Conservation (phyloP, 129 eudicot species). For the Centaurea solstitialis region DNA sequence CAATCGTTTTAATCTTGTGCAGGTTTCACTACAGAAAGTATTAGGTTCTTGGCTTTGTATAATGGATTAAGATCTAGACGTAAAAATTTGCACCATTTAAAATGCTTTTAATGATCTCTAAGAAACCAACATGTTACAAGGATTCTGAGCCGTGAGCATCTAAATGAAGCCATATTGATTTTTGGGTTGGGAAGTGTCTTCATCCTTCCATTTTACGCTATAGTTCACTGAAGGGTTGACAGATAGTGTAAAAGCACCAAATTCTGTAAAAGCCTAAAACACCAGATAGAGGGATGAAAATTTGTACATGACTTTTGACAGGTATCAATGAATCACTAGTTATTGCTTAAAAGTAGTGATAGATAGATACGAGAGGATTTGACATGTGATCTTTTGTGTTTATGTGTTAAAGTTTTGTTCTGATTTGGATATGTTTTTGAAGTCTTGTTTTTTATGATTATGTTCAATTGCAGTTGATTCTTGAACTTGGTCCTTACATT, state of each 20-base stretch:
- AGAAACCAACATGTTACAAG: not conserved
- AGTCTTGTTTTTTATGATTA: not conserved
- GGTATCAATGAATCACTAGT: not conserved
- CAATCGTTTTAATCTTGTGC: not conserved
- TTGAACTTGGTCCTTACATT: constrained; percentile 83
- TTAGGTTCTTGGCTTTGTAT: no score
- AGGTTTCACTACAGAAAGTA: not conserved
- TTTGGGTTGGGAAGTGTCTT: not conserved
- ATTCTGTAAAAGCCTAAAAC: no score
- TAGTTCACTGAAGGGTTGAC: no score
- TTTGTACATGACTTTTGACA: not conserved
- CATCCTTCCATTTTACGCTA: no score
- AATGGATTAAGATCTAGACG: not conserved
- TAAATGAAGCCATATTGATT: not conserved
- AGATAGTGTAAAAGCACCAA: no score
- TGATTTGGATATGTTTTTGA: not conserved
- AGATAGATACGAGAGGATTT: not conserved
- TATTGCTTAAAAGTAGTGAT: not conserved
- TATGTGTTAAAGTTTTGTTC: not conserved
- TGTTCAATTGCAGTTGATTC: constrained; percentile 59
- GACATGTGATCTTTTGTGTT: not conserved
- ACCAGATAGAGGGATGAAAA: not conserved
- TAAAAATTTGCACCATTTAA: not conserved
- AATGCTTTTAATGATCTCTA: not conserved
- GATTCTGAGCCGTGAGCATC: no score